Conservation (phyloP, 257 asterid species). For the Agastache rugosa region DNA sequence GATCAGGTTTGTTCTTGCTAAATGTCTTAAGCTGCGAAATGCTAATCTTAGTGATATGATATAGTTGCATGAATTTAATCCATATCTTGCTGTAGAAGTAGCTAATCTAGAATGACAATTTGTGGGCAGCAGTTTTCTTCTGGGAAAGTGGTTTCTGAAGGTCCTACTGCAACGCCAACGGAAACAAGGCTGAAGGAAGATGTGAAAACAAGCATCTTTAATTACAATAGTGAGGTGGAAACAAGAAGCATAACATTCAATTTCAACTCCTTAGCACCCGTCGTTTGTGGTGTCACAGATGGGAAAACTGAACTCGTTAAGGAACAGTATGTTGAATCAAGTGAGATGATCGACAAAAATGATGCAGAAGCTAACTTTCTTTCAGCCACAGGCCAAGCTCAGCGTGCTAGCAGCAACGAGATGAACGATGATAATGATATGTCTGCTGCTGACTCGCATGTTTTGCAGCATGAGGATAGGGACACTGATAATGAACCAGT, state of each 20-base stretch:
- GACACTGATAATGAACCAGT: conserved; percentile 21
- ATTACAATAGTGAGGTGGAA: conserved; percentile 53
- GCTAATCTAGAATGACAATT: conserved; percentile 29
- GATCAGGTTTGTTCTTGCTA: conserved; percentile 54
- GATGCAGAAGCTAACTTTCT: conserved; percentile 1
- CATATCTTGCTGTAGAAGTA: not conserved
- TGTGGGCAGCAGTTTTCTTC: conserved; percentile 45
- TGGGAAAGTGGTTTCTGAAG: conserved; percentile 39
- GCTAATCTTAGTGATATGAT: too few relatives aligned
- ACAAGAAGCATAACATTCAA: conserved; percentile 54
- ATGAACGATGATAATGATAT: conserved; percentile 6
- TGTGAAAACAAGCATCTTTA: conserved; percentile 37
- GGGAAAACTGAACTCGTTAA: conserved; percentile 29
- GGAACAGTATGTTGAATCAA: conserved; percentile 24
- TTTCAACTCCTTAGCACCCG: conserved; percentile 46
- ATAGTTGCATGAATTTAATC: not conserved
- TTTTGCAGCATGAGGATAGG: not conserved
- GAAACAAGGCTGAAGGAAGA: conserved; percentile 46
- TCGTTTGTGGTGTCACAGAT: conserved; percentile 17
- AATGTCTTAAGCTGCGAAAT: not conserved
- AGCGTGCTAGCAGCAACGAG: conserved; percentile 21
- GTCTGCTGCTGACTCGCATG: not conserved
- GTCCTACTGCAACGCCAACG: conserved; percentile 35
- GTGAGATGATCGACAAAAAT: conserved; percentile 11
- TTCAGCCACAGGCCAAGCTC: conserved; percentile 12